phyloP scores from a whole-genome alignment of 2,329 filamentous ascomycete species.

The Apiospora kogelbergensis region DNA sequence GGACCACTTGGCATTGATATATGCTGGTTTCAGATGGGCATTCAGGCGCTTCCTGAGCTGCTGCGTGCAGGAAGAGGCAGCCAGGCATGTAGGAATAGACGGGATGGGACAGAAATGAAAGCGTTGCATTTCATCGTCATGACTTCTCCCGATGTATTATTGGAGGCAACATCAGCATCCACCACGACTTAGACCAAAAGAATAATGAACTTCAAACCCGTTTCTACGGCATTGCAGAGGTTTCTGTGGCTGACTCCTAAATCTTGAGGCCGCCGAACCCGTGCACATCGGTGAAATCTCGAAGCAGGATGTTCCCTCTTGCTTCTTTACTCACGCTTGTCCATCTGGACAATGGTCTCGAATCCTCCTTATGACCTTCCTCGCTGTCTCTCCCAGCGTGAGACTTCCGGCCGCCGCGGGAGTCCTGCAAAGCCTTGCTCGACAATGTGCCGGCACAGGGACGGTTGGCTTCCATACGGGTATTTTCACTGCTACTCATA shows the following conservation, averaged over 20 bases:
- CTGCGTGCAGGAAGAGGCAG: neutral
- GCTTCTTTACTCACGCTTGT: neutral
- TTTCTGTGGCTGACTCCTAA: neutral
- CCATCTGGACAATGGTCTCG: conserved; percentile 45
- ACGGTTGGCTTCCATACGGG: conserved; percentile 38
- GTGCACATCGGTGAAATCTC: neutral
- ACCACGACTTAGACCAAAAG: neutral
- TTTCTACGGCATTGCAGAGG: neutral
- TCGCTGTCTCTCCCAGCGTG: conserved; percentile 71
- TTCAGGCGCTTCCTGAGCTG: neutral
- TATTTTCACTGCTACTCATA: conserved; percentile 70
- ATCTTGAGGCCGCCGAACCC: neutral
- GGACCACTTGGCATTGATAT: neutral
- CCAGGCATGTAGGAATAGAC: neutral
- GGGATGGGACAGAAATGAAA: neutral
- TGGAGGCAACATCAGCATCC: neutral
- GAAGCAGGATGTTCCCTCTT: neutral
- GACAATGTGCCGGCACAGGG: conserved; percentile 21
- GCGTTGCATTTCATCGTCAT: neutral
- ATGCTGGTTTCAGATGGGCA: neutral
- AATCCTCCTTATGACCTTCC: conserved; percentile 58
- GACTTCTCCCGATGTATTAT: neutral
- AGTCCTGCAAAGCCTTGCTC: conserved; percentile 64
- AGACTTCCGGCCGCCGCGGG: conserved; percentile 88
- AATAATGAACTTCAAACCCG: neutral